These are phyloP conservation scores for Rhizophagus clarus DNA, from an alignment of 192 early-diverging fungal species.

Conservation along the genomic window DNA sequence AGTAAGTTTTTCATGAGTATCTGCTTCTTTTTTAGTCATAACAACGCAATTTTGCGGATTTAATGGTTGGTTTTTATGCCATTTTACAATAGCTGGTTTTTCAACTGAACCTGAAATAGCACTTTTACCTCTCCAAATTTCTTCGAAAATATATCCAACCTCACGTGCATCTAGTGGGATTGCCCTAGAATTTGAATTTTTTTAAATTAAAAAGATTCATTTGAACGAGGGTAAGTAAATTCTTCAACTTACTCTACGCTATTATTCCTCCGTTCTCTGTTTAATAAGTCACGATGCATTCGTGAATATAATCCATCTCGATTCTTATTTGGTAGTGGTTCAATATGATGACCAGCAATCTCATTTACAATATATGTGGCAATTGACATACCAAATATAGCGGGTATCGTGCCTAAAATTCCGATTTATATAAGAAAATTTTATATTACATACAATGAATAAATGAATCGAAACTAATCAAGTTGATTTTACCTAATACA, in stretches of 20 bases:
- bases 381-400: conserved; percentile 92
- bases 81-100: conserved; percentile 73
- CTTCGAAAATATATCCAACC: conserved; percentile 86
- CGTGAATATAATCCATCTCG: conserved; percentile 74
- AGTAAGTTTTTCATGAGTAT: conserved; percentile 54
- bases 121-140: conserved; percentile 84
- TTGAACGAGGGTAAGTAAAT: not conserved
- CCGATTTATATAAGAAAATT: not conserved
- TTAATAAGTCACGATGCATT: conserved; percentile 69
- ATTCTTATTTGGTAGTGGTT: conserved; percentile 74
- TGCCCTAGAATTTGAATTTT: conserved; percentile 31
- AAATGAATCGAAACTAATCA: conserved; percentile 1
- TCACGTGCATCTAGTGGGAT: conserved; percentile 68
- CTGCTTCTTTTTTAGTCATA: conserved; percentile 82
- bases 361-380: conserved; percentile 81
- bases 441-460: conserved; percentile 14
- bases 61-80: conserved; percentile 72
- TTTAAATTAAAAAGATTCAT: not conserved
- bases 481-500: conserved; percentile 53
- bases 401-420: conserved; percentile 81
- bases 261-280: conserved; percentile 8
- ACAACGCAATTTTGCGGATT: conserved; percentile 77
- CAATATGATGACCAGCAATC: conserved; percentile 64
- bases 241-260: not conserved
- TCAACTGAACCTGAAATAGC: conserved; percentile 74